Base-by-base conservation (phyloP, 352 stramenopile species). In the Phytophthora colocasiae region DNA sequence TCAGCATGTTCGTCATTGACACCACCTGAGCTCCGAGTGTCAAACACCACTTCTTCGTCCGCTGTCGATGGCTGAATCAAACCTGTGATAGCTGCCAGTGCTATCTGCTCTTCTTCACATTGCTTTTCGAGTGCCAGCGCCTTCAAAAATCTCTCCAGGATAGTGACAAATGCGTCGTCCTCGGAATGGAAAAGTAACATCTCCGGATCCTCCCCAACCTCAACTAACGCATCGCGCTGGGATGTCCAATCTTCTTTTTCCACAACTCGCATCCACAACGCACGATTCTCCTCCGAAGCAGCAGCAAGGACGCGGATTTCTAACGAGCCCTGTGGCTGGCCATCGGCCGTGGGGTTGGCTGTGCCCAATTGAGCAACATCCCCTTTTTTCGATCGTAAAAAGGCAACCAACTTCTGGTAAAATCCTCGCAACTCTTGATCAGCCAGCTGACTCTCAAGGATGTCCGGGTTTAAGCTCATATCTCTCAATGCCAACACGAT, bases 131-230 rank as follows among this genome's bases (percentile, higher is more conserved):
- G n/a, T 27, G 40, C 46, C 17, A 80, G 11, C n/a, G 27, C 43
- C 17, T 48, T 34, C 34, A 92, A 58, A 69, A 90, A 90, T 14
- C 17, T 32, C 22, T 71, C 66, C 8, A 90, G 48, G 2, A 24
- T 39, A 4, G 24, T 45, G n/a, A 75, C 62, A 46, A 90, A 89
- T 22, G 34, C 69, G 14, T 60, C 53, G 39, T 89, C 72, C 49
- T 92, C 83, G 8, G 76, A 50, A 60, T 92, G 83, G 40, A 92
- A 92, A 32, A 92, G 57, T 31, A 92, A 49, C 65, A 92, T 40
- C 52, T 90, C 83, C 0, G 83, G 83, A 53, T 85, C 81, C n/a
- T 90, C 83, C 15, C 76, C 78, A 56, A 92, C 75, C 52, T 90
- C 83, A 15, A 87, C 68, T 27, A 92, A 69, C 9, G 61, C 76